These are phyloP conservation scores for Bromus sterilis DNA, from an alignment of 176 grass and related monocot species.

Conservation along the genomic window DNA sequence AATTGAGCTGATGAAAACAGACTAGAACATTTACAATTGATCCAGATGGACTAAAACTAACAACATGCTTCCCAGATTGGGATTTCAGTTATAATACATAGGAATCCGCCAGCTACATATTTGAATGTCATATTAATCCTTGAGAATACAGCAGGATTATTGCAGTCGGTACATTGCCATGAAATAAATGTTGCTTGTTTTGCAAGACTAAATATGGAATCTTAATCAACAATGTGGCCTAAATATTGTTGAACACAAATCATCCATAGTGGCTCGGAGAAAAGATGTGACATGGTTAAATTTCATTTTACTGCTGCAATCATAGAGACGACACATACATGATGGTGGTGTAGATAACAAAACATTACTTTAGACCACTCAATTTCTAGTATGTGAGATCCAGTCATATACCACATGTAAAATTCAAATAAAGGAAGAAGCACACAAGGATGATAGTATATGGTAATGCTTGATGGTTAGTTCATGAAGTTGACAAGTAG, in stretches of 20 bases:
- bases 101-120: no score
- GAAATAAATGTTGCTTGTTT: background rate
- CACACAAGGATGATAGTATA: background rate
- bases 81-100: no score
- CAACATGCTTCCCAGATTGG: background rate
- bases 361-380: background rate
- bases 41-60: background rate
- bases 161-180: background rate
- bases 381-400: background rate
- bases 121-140: no score
- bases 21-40: background rate
- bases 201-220: background rate
- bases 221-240: background rate
- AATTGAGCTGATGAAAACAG: background rate
- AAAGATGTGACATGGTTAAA: background rate
- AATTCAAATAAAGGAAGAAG: slow-evolving; percentile 14
- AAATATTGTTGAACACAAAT: background rate
- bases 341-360: background rate
- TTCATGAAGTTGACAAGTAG: background rate
- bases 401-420: background rate
- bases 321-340: background rate
- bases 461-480: slow-evolving; percentile 10
- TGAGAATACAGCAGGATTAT: slow-evolving; percentile 4
- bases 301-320: background rate
- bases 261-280: background rate